These are phyloP conservation scores for Pseudocercospora pini-densiflorae DNA, from an alignment of 2,329 filamentous ascomycete genomes.

Conservation along the genomic window DNA sequence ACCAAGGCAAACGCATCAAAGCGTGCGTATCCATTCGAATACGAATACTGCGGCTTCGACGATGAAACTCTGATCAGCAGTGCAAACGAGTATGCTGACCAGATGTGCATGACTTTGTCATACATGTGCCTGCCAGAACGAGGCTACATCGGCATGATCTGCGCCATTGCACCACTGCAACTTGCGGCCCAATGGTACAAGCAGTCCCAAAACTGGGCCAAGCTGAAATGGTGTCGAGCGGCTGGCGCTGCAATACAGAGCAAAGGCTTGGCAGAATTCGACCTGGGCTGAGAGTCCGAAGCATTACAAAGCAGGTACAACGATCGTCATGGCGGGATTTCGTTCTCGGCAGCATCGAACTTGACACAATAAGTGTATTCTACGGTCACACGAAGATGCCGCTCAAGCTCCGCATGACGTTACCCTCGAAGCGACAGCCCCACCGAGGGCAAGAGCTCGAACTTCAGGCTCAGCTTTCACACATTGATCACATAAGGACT, in stretches of 20 bases:
- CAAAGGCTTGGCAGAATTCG: neutral
- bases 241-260: neutral
- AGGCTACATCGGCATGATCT: slow-evolving; percentile 17
- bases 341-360: neutral
- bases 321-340: neutral
- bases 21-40: slow-evolving; percentile 9
- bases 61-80: neutral
- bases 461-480: neutral
- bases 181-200: slow-evolving; percentile 17
- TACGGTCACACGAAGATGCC: neutral
- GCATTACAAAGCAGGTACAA: neutral
- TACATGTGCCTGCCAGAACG: slow-evolving; percentile 17
- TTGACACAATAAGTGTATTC: neutral
- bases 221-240: slow-evolving; percentile 17
- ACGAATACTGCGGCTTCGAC: slow-evolving; percentile 5
- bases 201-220: neutral
- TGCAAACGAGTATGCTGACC: slow-evolving; percentile 15
- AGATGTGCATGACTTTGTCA: slow-evolving; percentile 18
- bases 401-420: slow-evolving; percentile 10
- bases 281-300: neutral
- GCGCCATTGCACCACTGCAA: slow-evolving; percentile 12
- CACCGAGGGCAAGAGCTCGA: neutral
- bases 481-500: neutral
- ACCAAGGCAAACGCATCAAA: neutral
- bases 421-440: neutral